A percentile compares a stretch with the other conserved stretches of the same genome.
phyloP scores from a whole-genome alignment of 164 flowering plant species.

The Euptelea pleiosperma region DNA sequence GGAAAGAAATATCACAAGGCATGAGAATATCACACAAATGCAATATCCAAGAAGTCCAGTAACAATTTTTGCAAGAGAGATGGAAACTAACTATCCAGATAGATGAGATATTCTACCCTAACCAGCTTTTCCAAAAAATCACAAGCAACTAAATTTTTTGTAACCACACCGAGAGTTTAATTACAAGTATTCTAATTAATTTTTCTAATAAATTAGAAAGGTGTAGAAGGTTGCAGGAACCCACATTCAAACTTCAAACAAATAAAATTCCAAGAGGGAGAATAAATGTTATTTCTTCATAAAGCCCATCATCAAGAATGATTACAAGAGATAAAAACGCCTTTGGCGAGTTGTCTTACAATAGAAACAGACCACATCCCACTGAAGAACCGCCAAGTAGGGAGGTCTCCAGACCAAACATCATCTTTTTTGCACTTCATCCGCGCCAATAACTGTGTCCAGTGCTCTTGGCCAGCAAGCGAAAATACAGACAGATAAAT shows the following conservation, averaged over 20 bases:
- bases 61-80: too few relatives aligned
- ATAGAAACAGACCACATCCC: slow-evolving; percentile 84
- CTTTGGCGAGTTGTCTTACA: slow-evolving; percentile 95
- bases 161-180: background rate
- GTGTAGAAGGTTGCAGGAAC: slow-evolving; percentile 12
- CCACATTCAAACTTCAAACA: slow-evolving; percentile 10
- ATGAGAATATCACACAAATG: too few relatives aligned
- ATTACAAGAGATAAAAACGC: slow-evolving; percentile 69
- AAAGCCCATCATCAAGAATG: slow-evolving; percentile 50
- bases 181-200: background rate
- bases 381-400: slow-evolving; percentile 72
- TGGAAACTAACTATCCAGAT: background rate
- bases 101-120: background rate
- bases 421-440: slow-evolving; percentile 46
- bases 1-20: too few relatives aligned
- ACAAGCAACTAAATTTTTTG: slow-evolving; percentile 12
- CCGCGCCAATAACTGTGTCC: slow-evolving; percentile 42
- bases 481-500: slow-evolving; percentile 64
- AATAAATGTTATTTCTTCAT: slow-evolving; percentile 20
- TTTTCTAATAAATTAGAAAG: slow-evolving; percentile 4
- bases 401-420: slow-evolving; percentile 46
- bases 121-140: slow-evolving; percentile 11
- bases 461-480: slow-evolving; percentile 45
- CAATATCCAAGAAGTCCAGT: too few relatives aligned
- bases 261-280: slow-evolving; percentile 5